Evolutionary conservation across 129 eudicot species (phyloP), one percentile per base, ranked within the genome.

Genomic region (Tagetes erecta): DNA sequence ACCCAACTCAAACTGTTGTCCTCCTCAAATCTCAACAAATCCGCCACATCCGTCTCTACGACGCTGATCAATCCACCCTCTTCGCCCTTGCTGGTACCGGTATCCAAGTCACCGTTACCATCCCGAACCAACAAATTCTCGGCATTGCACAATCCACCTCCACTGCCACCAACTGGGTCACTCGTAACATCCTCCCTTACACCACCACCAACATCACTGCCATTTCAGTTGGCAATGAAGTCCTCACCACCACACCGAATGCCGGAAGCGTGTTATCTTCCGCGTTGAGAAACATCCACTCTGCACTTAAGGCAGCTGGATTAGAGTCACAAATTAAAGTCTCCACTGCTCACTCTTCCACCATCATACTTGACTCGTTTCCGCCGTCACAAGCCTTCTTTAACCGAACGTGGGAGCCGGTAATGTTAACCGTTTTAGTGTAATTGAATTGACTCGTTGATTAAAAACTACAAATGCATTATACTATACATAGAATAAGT

Each of bases 61-160:
- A 91, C 36, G 86, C 96, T 0, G 93, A 92, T 64, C 85, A 81
- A 0, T 91, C 82, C 40, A 92, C 89, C 89, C 96, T 92, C 34
- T 70, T 76, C 33, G 96, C 97, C 5, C 88, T 92, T 5, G 84
- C 91, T 62, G 82, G 83, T 45, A 83, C 93, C 4, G 96, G 96
- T 27, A 89, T 92, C 53, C 73, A 81, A 38, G 80, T 83, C n/a
- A 78, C 76, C 0, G 80, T 82, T 2, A 27, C 86, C 6, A 20
- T 82, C 7, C 83, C 83, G 27, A 82, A 82, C 78, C 80, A 82
- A 0, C 83, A 82, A 13, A 64, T 82, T 14, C 82, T 82, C 51
- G 83, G 73, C 62, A 70, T 82, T 10, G 83, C 82, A 46, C 86
- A 82, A 47, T 82, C 86, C 57, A 73, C 78, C 51, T 36, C 73